Conservation (phyloP, 2,329 filamentous ascomycete species). For the Exophiala dermatitidis region DNA sequence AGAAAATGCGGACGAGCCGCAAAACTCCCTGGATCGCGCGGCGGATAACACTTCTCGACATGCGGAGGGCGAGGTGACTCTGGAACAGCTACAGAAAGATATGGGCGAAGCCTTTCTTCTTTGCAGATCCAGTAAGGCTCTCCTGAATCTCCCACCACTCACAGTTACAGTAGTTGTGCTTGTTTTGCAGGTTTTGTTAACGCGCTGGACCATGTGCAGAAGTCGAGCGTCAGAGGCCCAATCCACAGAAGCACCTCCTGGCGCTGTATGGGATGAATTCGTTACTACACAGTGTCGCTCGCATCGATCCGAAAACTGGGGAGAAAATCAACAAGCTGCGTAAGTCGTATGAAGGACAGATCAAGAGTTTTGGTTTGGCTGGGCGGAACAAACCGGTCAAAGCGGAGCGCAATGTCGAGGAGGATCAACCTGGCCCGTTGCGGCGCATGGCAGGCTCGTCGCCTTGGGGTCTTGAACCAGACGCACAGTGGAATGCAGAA, state of each 20-base stretch:
- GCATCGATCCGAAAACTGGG: conserved; percentile 54
- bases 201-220: conserved; percentile 34
- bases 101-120: conserved; percentile 43
- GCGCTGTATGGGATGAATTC: conserved; percentile 51
- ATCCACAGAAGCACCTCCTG: conserved; percentile 53
- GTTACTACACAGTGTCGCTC: conserved; percentile 52
- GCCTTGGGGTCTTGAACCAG: conserved; percentile 42
- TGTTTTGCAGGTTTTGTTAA: conserved; percentile 35
- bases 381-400: conserved; percentile 45
- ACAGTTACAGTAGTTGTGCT: conserved; percentile 19
- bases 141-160: conserved; percentile 37
- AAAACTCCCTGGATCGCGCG: neutral
- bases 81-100: conserved; percentile 41
- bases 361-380: conserved; percentile 42
- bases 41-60: neutral
- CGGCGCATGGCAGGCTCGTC: conserved; percentile 30
- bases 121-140: conserved; percentile 46
- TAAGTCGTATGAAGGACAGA: conserved; percentile 47
- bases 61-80: conserved; percentile 28
- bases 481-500: conserved; percentile 46
- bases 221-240: conserved; percentile 47
- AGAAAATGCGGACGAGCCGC: neutral
- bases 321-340: conserved; percentile 59
- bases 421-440: conserved; percentile 29
- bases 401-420: conserved; percentile 31